Evolutionary conservation across 2,329 filamentous ascomycete genomes (phyloP).

Genomic region (Xylaria sp.): DNA sequence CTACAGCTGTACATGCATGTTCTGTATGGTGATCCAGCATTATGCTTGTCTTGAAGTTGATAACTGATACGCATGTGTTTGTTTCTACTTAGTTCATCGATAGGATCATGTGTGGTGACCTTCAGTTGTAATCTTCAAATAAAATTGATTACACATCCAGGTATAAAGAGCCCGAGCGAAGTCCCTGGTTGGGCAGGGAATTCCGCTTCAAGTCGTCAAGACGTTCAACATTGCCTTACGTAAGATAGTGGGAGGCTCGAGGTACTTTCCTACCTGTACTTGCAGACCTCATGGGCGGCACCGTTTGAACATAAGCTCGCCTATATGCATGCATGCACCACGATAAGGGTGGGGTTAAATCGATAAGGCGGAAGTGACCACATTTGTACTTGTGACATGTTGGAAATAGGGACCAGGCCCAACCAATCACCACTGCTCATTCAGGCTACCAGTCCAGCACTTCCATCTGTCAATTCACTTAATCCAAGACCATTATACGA

Average conservation of each 20-base stretch:
- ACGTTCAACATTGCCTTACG: too few relatives aligned
- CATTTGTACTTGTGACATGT: slow-evolving; percentile 25
- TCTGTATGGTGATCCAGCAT: neutral
- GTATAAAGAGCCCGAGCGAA: too few relatives aligned
- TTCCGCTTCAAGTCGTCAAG: too few relatives aligned
- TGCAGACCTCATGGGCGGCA: neutral
- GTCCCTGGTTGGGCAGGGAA: too few relatives aligned
- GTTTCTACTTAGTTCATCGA: neutral
- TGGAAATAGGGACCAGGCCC: slow-evolving; percentile 16
- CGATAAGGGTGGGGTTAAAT: slow-evolving; percentile 13
- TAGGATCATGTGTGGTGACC: neutral
- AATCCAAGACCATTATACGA: slow-evolving; percentile 19
- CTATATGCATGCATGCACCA: slow-evolving; percentile 6
- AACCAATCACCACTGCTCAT: slow-evolving; percentile 25
- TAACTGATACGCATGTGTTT: neutral
- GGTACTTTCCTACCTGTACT: neutral
- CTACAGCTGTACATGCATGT: neutral
- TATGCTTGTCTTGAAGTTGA: neutral
- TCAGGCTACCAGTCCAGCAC: slow-evolving; percentile 27
- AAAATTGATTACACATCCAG: too few relatives aligned
- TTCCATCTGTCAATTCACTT: slow-evolving; percentile 35
- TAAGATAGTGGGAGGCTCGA: neutral
- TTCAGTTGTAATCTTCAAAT: neutral
- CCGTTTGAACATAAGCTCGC: neutral
- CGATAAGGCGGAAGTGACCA: slow-evolving; percentile 37